These are phyloP conservation scores for Berberis vulgaris DNA, from an alignment of 164 flowering plant genomes.

Conservation along the genomic window DNA sequence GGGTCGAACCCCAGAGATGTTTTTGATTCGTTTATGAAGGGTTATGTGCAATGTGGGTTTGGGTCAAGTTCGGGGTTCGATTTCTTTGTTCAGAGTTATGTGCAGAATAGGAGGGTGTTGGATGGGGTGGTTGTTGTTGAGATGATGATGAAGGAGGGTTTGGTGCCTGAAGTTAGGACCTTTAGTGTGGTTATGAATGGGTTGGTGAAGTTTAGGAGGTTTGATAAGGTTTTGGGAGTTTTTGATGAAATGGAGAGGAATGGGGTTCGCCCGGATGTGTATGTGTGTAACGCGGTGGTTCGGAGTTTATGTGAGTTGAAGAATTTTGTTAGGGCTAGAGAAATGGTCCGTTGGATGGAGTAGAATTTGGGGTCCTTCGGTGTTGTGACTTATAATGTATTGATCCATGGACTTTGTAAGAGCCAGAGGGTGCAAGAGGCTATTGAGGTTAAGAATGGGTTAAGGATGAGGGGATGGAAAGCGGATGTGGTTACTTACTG, in stretches of 20 bases:
- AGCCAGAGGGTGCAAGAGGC: conserved; percentile 44
- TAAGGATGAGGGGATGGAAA: conserved; percentile 40
- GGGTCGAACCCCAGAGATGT: conserved; percentile 24
- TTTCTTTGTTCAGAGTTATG: conserved; percentile 51
- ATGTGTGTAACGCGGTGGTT: conserved; percentile 41
- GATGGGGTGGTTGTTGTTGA: conserved; percentile 39
- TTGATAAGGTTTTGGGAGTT: conserved; percentile 38
- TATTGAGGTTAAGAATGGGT: conserved; percentile 45
- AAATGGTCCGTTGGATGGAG: conserved; percentile 40
- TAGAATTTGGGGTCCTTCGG: conserved; percentile 31
- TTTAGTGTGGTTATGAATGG: conserved; percentile 56
- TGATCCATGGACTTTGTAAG: conserved; percentile 37
- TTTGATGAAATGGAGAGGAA: conserved; percentile 37
- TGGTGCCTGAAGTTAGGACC: conserved; percentile 63
- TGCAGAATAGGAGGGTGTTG: conserved; percentile 35
- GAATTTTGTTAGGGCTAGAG: conserved; percentile 45
- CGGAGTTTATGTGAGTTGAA: conserved; percentile 60
- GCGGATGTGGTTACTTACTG: conserved; percentile 71
- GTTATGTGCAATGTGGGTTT: conserved; percentile 21
- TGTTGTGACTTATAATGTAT: conserved; percentile 58
- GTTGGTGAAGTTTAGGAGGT: conserved; percentile 43
- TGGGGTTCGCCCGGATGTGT: conserved; percentile 45
- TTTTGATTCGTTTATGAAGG: conserved; percentile 28
- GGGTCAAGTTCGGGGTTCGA: conserved; percentile 58
- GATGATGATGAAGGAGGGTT: conserved; percentile 31